Base-by-base conservation (phyloP, 148 eudicot genomes). In the Vaccinium corymbosum region DNA sequence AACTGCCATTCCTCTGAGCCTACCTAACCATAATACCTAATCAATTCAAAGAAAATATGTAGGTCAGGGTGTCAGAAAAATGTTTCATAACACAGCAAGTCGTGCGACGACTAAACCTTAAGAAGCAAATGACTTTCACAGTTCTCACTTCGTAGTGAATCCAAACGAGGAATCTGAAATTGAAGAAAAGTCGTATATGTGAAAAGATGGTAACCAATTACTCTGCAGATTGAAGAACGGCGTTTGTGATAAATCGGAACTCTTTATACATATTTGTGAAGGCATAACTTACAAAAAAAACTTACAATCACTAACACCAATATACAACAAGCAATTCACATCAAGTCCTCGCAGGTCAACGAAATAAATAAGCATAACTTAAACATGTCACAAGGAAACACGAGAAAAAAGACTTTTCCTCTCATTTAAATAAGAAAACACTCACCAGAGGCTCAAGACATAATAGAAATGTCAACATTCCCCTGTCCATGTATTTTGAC, bases 361-460 rank as follows among this genome's bases (percentile, higher is more conserved):
- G 11, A 55, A 79, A 80, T 76, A 74, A 80, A 85, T 79, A 53
- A 70, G 85, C 81, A 80, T 77, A 72, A 66, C 80, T 85, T 77
- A 78, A 80, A 78, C 62, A 64, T 86, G 78, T 73, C 88, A 89
- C 81, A 76, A 50, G 52, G 59, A 56, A 79, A 79, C 70, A 78
- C 62, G 71, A 76, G 57, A 42, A 59, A 80, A 57, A 52, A 82
- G 42, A 59, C 29, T 70, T 53, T 77, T 48, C 62, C 74, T 55
- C 76, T 59, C 42, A 17, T 61, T 74, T 83, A 87, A 88, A 87
- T 89, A 83, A 79, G 80, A 85, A 85, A 80, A 84, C 84, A 82
- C 88, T 86, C 83, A 85, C 87, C 85, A 84, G 82, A 64, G 85
- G 82, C 83, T 87, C 82, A 90, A 76, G 89, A 86, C 61, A 68